These are phyloP conservation scores for Blastomyces parvus DNA, from an alignment of 2,329 filamentous ascomycete species.

Conservation along the genomic window DNA sequence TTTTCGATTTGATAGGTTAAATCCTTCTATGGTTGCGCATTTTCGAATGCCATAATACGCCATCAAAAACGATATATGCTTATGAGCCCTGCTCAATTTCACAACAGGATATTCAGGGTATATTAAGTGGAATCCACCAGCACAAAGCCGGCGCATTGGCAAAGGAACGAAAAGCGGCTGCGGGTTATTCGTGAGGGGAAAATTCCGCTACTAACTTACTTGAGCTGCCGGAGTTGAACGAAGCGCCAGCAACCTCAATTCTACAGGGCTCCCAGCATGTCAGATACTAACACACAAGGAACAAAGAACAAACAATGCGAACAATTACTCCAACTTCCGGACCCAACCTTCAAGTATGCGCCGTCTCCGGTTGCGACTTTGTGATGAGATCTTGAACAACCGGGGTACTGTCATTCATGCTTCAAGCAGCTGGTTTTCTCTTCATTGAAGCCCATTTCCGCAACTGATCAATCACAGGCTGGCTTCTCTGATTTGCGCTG, in stretches of 20 bases:
- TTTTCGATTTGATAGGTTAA: not conserved
- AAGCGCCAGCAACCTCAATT: not conserved
- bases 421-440: not conserved
- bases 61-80: not conserved
- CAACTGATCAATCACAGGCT: constrained; percentile 5
- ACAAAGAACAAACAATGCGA: not conserved
- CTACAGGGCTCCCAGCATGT: too few species aligned
- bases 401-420: not conserved
- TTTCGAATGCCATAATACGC: not conserved
- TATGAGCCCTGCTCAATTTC: not conserved
- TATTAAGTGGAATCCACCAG: not conserved
- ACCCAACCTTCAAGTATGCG: not conserved
- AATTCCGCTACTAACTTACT: not conserved
- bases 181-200: not conserved
- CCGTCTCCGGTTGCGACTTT: not conserved
- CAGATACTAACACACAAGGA: not conserved
- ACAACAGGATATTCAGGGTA: not conserved
- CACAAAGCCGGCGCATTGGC: not conserved
- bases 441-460: not conserved
- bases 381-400: constrained; percentile 2
- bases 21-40: not conserved
- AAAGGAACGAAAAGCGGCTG: not conserved
- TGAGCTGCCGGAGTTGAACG: not conserved
- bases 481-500: not conserved
- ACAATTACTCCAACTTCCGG: not conserved